These are phyloP conservation scores for Graphium sp. DNA, from an alignment of 2,329 filamentous ascomycete genomes.

Conservation along the genomic window DNA sequence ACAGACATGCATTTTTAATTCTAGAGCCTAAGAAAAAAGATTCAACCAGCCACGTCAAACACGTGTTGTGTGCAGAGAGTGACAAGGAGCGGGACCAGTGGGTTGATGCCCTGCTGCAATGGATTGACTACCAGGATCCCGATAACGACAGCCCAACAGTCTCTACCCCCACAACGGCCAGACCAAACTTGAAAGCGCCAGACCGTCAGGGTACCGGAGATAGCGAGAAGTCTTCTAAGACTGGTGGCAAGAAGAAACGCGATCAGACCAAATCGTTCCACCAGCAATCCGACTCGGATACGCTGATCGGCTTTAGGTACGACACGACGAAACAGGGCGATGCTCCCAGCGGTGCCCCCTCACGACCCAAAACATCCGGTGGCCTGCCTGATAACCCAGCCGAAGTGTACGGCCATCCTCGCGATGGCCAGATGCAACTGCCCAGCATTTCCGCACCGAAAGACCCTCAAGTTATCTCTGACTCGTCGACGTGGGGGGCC, in stretches of 20 bases:
- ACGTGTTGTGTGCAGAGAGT: slow-evolving; percentile 90
- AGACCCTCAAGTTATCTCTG: slow-evolving; percentile 70
- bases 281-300: slow-evolving; percentile 22
- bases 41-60: slow-evolving; percentile 69
- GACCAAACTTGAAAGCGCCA: slow-evolving; percentile 22
- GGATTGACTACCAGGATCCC: slow-evolving; percentile 61
- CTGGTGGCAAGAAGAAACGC: slow-evolving; percentile 13
- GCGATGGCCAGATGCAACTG: slow-evolving; percentile 16
- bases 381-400: slow-evolving; percentile 15
- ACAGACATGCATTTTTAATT: slow-evolving; percentile 89
- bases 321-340: slow-evolving; percentile 36
- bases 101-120: slow-evolving; percentile 79
- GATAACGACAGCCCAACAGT: slow-evolving; percentile 29
- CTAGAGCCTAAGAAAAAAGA: slow-evolving; percentile 95
- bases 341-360: slow-evolving; percentile 23
- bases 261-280: slow-evolving; percentile 15
- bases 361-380: slow-evolving; percentile 17
- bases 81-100: slow-evolving; percentile 84
- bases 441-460: slow-evolving; percentile 61
- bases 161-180: slow-evolving; percentile 11
- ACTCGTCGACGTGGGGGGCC: slow-evolving; percentile 74
- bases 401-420: no score
- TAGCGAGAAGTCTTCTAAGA: slow-evolving; percentile 1
- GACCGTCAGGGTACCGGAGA: slow-evolving; percentile 5
- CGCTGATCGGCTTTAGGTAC: slow-evolving; percentile 40